These are phyloP conservation scores for Cucumis sativus DNA, from an alignment of 306 rosid species.

Conservation along the genomic window Cucumber_9930_V3 NC_026661.2:20950001-20950500, in stretches of 20 bases:
- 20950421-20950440: no score
- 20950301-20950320: not conserved
- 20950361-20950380: no score
- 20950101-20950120: not conserved
- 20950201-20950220: no score
- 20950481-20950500: no score
- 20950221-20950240: no score
- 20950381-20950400: no score
- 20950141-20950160: not conserved
- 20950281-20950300: not conserved
- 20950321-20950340: not conserved
- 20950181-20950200: no score
- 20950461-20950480: no score
- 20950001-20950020: not conserved
- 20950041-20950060: not conserved
- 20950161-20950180: no score
- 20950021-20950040: not conserved
- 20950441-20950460: no score
- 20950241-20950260: not conserved
- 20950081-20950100: not conserved
- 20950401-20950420: no score
- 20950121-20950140: not conserved
- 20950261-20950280: not conserved
- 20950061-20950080: not conserved
- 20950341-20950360: no score